These are phyloP conservation scores for Periconia sp. DNA, from an alignment of 2,329 filamentous ascomycete genomes.

Conservation along the genomic window DNA sequence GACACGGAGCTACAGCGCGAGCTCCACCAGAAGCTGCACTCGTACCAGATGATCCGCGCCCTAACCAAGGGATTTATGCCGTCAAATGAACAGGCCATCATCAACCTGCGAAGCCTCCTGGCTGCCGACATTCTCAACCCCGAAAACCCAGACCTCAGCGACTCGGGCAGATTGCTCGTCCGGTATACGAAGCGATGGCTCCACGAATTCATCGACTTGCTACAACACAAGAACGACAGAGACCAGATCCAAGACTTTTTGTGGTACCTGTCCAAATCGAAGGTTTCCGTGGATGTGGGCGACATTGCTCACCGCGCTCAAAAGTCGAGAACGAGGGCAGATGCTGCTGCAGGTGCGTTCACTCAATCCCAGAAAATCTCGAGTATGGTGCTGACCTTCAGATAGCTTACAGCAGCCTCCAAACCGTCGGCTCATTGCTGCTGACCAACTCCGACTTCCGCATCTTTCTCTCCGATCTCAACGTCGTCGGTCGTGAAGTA, in stretches of 20 bases:
- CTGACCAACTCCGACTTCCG: constrained; percentile 91
- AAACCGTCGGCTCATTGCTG: constrained; percentile 82
- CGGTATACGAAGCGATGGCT: constrained; percentile 77
- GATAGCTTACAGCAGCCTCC: constrained; percentile 78
- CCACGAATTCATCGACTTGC: constrained; percentile 78
- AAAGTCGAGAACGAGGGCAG: constrained; percentile 69
- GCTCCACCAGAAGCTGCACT: constrained; percentile 88
- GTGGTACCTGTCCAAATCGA: constrained; percentile 81
- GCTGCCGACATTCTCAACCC: constrained; percentile 80
- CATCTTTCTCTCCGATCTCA: constrained; percentile 80
- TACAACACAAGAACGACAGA: constrained; percentile 79
- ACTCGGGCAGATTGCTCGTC: constrained; percentile 75
- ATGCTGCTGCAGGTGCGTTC: constrained; percentile 70
- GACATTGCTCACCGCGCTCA: constrained; percentile 67
- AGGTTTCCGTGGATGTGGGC: constrained; percentile 69
- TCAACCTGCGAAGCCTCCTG: constrained; percentile 79
- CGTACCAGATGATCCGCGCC: constrained; percentile 88
- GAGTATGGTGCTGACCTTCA: constrained; percentile 27
- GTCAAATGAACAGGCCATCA: constrained; percentile 81
- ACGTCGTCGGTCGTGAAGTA: constrained; percentile 79
- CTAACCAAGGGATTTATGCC: constrained; percentile 88
- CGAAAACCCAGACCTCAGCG: constrained; percentile 74
- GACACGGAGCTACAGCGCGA: constrained; percentile 78
- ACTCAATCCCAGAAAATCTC: neutral
- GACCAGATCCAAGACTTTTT: constrained; percentile 93